Evolutionary conservation across 441 rosid genomes (phyloP).

Genomic region (Dalechampia spathulata): DNA sequence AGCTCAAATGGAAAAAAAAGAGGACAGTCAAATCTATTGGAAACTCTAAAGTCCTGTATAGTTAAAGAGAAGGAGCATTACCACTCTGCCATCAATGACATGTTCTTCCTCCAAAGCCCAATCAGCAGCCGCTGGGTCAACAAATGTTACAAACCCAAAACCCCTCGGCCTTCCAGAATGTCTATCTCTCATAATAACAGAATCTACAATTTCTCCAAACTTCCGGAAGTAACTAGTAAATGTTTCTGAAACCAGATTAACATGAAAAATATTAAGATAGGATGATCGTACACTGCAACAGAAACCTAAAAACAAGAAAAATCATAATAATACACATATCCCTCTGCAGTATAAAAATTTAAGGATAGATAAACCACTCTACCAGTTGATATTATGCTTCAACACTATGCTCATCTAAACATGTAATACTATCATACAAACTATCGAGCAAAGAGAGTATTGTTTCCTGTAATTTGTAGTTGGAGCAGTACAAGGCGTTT

Average conservation of each 20-base stretch:
- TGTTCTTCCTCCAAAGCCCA: slow-evolving; percentile 72
- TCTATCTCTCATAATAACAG: slow-evolving; percentile 85
- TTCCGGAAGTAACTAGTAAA: slow-evolving; percentile 73
- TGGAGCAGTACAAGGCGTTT: background rate
- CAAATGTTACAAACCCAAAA: slow-evolving; percentile 82
- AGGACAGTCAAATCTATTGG: background rate
- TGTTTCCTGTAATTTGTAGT: background rate
- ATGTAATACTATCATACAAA: too few relatives aligned
- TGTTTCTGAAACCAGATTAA: slow-evolving; percentile 35
- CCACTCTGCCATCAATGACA: slow-evolving; percentile 67
- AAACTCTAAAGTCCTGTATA: background rate
- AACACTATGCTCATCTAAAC: too few relatives aligned
- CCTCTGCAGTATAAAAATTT: too few relatives aligned
- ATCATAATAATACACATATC: too few relatives aligned
- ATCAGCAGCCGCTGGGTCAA: slow-evolving; percentile 70
- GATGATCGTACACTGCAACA: background rate
- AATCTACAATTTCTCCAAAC: slow-evolving; percentile 81
- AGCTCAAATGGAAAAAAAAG: background rate
- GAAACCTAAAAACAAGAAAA: background rate
- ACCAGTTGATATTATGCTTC: background rate
- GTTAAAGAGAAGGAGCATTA: slow-evolving; percentile 3
- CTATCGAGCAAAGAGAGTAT: background rate
- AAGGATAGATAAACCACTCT: background rate
- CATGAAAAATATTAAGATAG: background rate
- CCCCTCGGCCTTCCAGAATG: slow-evolving; percentile 84